Base-by-base conservation (phyloP, 2,329 filamentous ascomycete species). In the Fusarium dimerum region DNA sequence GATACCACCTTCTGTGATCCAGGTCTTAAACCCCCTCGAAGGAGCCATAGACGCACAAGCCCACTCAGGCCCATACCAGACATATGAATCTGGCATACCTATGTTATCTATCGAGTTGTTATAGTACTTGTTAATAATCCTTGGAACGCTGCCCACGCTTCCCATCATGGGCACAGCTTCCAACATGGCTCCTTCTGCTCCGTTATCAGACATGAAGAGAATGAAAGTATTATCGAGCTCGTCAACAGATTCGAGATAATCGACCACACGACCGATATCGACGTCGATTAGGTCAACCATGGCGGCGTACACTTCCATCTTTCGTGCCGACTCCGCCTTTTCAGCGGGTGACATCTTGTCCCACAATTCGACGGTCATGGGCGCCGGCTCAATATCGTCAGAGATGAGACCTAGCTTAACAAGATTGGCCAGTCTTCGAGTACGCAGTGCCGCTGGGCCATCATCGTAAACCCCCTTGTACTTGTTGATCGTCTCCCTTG, bases 11-110 rank as follows among this genome's bases (percentile, higher is more conserved):
- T 73, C 64, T 61, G 72, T 30, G 64, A 56, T 55, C 51, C 50
- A 57, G 2, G 51, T 51, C 7, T 66, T 60, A 44, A 78, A 77
- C 45, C 78, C 72, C 20, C 69, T 54, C 9, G 63, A 68, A 2
- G 72, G 72, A 1, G 71, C 71, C 10, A 70, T 74, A 5, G 69
- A 67, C 0, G 71, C 71, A 20, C 68, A 67, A 2, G 80, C 80
- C 80, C 81, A 83, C 16, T 77, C 75, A 5, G 78, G 79, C 1
- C 83, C 82, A 56, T 85, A 85, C 82, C 82, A 85, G 54, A 84
- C 78, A 60, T 83, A 85, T 1, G 76, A 80, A 62, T 84, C 72
- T 70, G 15, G 78, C 75, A 62, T 82, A 2, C 81, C 81, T 15
- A 84, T 71, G 52, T 84, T 84, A 7, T 83, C 80, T 3, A 82